phyloP scores from a whole-genome alignment of 1,284 basidiomycete genomes.

The Moesziomyces aphidis region DNA sequence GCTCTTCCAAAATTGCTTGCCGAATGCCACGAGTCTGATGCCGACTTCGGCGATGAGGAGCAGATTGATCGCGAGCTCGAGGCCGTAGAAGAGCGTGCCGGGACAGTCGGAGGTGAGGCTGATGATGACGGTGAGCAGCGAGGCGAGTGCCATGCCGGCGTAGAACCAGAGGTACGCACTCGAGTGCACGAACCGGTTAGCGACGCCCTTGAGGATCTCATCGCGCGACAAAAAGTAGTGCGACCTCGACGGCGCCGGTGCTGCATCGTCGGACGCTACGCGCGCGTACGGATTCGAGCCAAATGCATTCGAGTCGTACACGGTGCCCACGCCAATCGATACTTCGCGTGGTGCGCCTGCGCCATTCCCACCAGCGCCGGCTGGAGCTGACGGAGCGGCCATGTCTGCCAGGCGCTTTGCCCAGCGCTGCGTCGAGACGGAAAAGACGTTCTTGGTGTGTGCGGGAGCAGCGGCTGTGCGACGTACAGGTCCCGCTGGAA shows the following conservation, averaged over 20 bases:
- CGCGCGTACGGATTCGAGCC: constrained; percentile 20
- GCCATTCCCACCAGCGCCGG: background rate
- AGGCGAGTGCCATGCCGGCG: constrained; percentile 62
- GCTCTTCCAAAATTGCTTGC: constrained; percentile 66
- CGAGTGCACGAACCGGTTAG: constrained; percentile 66
- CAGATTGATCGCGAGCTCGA: constrained; percentile 64
- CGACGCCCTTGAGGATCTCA: constrained; percentile 66
- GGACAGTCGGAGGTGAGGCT: constrained; percentile 60
- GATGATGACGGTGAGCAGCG: constrained; percentile 62
- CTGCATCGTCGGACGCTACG: constrained; percentile 4
- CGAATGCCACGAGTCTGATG: constrained; percentile 61
- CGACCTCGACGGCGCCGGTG: constrained; percentile 33
- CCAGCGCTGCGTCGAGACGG: constrained; percentile 45
- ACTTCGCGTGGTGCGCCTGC: constrained; percentile 18
- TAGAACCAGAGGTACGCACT: constrained; percentile 66
- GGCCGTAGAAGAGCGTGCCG: constrained; percentile 60
- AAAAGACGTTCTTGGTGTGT: constrained; percentile 51
- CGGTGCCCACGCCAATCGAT: constrained; percentile 37
- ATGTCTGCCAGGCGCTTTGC: constrained; percentile 38
- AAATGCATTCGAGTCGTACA: constrained; percentile 36
- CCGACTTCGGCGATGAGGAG: constrained; percentile 64
- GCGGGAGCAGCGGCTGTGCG: constrained; percentile 19
- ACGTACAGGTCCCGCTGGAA: constrained; percentile 23
- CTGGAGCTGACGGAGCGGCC: constrained; percentile 19
- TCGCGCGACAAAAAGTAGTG: constrained; percentile 61